Percentiles rank a stretch among this genome's conserved stretches.
phyloP scores from a whole-genome alignment of 495 filamentous ascomycete genomes.

The Aspergillus haitiensis region DNA sequence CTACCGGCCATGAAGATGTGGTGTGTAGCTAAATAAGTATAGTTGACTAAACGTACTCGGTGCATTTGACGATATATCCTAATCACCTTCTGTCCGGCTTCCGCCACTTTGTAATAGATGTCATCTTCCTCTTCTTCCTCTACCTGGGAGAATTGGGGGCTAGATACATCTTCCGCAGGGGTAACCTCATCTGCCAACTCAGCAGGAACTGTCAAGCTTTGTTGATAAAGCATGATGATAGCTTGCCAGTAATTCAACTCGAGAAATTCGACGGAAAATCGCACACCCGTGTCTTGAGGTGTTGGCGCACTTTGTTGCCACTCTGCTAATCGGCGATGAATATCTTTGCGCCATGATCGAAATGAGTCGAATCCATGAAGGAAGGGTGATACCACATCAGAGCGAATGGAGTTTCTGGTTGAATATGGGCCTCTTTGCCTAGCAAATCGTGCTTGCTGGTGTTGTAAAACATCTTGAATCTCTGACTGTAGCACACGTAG shows the following conservation, averaged over 20 bases:
- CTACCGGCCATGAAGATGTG: slow-evolving; percentile 94
- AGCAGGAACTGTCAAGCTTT: slow-evolving; percentile 84
- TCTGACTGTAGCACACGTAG: slow-evolving; percentile 92
- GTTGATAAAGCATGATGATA: slow-evolving; percentile 94
- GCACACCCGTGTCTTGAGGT: slow-evolving; percentile 76
- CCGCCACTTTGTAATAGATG: slow-evolving; percentile 89
- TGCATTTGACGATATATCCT: slow-evolving; percentile 89
- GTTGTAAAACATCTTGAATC: slow-evolving; percentile 89
- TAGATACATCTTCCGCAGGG: slow-evolving; percentile 65
- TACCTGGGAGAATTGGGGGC: slow-evolving; percentile 56
- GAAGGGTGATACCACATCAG: slow-evolving; percentile 79
- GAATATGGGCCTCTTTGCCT: slow-evolving; percentile 54
- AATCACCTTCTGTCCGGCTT: slow-evolving; percentile 90
- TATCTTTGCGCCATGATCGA: slow-evolving; percentile 82
- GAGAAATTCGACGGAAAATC: slow-evolving; percentile 81
- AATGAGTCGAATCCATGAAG: slow-evolving; percentile 81
- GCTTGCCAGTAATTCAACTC: slow-evolving; percentile 98
- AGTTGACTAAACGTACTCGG: slow-evolving; percentile 84
- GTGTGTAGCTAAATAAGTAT: slow-evolving; percentile 95
- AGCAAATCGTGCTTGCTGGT: slow-evolving; percentile 68
- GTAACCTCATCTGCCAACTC: slow-evolving; percentile 77
- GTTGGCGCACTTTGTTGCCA: slow-evolving; percentile 85
- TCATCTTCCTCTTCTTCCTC: slow-evolving; percentile 85
- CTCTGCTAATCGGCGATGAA: slow-evolving; percentile 77
- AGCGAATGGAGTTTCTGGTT: slow-evolving; percentile 71